A percentile compares a stretch with the other conserved stretches of the same genome.
Conservation (phyloP, 2,329 filamentous ascomycete genomes). For the Aspergillus sp. region DNA sequence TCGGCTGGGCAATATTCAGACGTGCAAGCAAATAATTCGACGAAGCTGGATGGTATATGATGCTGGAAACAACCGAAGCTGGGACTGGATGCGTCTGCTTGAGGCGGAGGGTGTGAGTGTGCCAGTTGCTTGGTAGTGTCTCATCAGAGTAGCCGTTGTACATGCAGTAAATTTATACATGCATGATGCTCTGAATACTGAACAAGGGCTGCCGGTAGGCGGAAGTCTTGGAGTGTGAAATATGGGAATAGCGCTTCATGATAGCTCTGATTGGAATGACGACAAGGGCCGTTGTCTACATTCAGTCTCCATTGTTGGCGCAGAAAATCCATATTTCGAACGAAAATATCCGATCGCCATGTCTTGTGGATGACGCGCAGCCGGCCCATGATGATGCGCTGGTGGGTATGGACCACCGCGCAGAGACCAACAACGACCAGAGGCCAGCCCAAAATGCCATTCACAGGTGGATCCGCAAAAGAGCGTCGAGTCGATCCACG, state of each 20-base stretch:
- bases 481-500: not conserved
- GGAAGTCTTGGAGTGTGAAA: not conserved
- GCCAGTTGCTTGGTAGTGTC: not conserved
- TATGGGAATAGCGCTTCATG: not conserved
- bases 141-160: no score
- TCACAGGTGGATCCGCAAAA: not conserved
- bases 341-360: slow-evolving; percentile 2
- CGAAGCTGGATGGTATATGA: not conserved
- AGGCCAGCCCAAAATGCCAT: slow-evolving; percentile 6
- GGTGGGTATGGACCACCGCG: not conserved
- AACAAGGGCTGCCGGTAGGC: not conserved
- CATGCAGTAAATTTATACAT: no score
- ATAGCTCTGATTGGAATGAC: not conserved
- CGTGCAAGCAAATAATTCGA: not conserved
- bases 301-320: not conserved
- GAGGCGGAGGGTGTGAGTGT: not conserved
- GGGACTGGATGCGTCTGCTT: not conserved
- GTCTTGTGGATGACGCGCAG: slow-evolving; percentile 1
- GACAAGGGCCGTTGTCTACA: not conserved
- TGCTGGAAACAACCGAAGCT: not conserved
- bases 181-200: no score
- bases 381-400: slow-evolving; percentile 1
- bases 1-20: not conserved
- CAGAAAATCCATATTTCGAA: slow-evolving; percentile 1
- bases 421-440: slow-evolving; percentile 3